phyloP scores from a whole-genome alignment of 441 rosid genomes.

The Eruca vesicaria region DNA sequence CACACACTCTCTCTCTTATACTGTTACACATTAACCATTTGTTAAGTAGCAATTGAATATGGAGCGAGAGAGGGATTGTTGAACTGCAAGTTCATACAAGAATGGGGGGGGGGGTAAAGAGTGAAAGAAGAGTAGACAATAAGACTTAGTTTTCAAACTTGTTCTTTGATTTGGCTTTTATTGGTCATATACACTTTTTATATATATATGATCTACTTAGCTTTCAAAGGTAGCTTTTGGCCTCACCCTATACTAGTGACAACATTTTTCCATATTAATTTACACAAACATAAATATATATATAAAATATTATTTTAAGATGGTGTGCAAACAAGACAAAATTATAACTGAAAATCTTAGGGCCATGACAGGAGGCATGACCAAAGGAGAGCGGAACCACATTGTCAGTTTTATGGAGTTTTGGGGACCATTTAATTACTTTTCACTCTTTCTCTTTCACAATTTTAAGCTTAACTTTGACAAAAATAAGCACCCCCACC shows the following conservation, averaged over 20 bases:
- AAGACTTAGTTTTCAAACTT: conserved; percentile 38
- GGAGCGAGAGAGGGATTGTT: conserved; percentile 22
- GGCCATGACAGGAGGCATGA: conserved; percentile 35
- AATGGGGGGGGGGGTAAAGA: conserved; percentile 39
- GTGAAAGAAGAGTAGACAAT: conserved; percentile 29
- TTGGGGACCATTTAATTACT: conserved; percentile 29
- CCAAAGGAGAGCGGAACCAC: conserved; percentile 35
- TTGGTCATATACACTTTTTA: conserved; percentile 30
- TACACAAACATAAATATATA: background rate
- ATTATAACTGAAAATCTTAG: conserved; percentile 33
- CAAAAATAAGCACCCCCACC: conserved; percentile 19
- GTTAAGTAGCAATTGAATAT: conserved; percentile 35
- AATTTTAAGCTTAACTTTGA: conserved; percentile 35
- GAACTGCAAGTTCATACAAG: conserved; percentile 38
- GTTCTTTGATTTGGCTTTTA: conserved; percentile 33
- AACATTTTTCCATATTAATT: conserved; percentile 15
- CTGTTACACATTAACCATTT: conserved; percentile 24
- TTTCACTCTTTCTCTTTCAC: conserved; percentile 30
- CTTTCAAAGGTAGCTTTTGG: conserved; percentile 33
- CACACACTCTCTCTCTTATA: conserved; percentile 24
- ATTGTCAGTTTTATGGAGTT: conserved; percentile 31
- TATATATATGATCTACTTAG: conserved; percentile 30
- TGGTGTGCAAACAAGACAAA: conserved; percentile 20
- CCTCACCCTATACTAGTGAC: conserved; percentile 37
- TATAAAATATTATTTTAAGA: background rate